Conservation (phyloP, 495 filamentous ascomycete species). For the Jackrogersella multiformis region DNA sequence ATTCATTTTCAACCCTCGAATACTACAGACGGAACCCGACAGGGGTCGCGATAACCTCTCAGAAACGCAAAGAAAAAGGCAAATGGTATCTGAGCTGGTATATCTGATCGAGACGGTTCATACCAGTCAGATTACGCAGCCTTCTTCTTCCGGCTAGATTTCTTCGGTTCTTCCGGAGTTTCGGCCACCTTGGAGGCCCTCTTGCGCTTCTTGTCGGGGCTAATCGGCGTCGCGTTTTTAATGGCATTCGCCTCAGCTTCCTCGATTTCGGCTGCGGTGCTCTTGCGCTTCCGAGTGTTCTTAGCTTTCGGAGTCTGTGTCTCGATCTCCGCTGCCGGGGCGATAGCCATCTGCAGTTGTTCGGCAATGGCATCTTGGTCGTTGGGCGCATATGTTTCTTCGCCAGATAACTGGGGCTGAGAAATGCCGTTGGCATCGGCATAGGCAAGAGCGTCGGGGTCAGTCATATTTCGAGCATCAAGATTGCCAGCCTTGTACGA, state of each 20-base stretch:
- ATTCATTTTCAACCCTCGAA: background rate
- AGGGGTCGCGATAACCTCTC: background rate
- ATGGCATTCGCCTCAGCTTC: constrained; percentile 51
- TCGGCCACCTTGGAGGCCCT: constrained; percentile 57
- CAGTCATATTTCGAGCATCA: constrained; percentile 68
- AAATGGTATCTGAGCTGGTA: background rate
- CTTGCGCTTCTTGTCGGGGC: constrained; percentile 76
- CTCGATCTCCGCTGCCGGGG: constrained; percentile 50
- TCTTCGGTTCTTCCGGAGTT: constrained; percentile 60
- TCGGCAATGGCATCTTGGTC: constrained; percentile 68
- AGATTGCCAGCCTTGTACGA: constrained; percentile 76
- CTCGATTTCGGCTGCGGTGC: constrained; percentile 60
- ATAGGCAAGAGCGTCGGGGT: constrained; percentile 64
- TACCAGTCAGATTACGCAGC: background rate
- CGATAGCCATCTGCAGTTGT: constrained; percentile 59
- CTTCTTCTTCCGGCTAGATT: constrained; percentile 63
- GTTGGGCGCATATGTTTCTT: constrained; percentile 63
- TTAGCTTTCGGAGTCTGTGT: constrained; percentile 61
- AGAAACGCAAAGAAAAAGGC: background rate
- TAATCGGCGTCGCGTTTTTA: constrained; percentile 60
- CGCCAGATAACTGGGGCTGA: constrained; percentile 52
- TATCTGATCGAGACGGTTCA: background rate
- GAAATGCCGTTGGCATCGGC: constrained; percentile 64
- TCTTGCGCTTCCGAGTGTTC: constrained; percentile 60
- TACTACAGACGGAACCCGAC: background rate